phyloP scores from a whole-genome alignment of 345 rosid species.

The Litchi chinensis region DNA sequence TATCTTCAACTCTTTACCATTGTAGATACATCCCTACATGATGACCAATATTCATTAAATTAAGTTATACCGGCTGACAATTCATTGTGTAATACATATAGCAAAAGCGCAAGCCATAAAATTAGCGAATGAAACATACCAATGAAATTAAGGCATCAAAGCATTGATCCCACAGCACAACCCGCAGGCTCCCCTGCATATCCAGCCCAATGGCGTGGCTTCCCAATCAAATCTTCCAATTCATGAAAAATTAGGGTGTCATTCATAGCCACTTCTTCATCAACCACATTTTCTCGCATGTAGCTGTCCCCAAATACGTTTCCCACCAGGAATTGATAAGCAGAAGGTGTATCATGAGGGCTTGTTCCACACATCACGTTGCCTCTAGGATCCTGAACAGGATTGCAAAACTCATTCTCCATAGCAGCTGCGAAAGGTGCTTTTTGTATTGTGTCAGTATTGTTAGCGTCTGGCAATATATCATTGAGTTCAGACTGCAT shows the following conservation, averaged over 20 bases:
- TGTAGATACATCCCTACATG: not conserved
- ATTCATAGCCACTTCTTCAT: conserved; percentile 27
- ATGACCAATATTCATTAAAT: not conserved
- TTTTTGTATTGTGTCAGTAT: conserved; percentile 14
- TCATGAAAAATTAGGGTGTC: conserved; percentile 37
- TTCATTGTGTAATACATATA: too few species aligned
- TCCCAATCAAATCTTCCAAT: conserved; percentile 38
- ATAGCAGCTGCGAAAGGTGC: conserved; percentile 15
- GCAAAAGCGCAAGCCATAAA: not conserved
- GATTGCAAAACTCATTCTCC: conserved; percentile 26
- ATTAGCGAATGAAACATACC: not conserved
- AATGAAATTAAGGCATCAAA: not conserved
- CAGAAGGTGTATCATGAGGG: conserved; percentile 24
- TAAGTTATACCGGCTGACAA: not conserved
- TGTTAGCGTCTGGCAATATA: conserved; percentile 22
- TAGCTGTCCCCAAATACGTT: conserved; percentile 20
- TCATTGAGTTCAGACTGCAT: conserved; percentile 39
- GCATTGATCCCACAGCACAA: conserved; percentile 23
- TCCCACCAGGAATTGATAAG: conserved; percentile 24
- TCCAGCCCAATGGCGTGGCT: conserved; percentile 37
- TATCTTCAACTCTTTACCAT: not conserved
- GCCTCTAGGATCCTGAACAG: conserved; percentile 21
- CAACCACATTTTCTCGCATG: conserved; percentile 12
- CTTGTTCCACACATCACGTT: conserved; percentile 14
- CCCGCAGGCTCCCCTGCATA: conserved; percentile 33